These are phyloP conservation scores for Botryotinia narcissicola DNA, from an alignment of 2,329 filamentous ascomycete species.

Conservation along the genomic window DNA sequence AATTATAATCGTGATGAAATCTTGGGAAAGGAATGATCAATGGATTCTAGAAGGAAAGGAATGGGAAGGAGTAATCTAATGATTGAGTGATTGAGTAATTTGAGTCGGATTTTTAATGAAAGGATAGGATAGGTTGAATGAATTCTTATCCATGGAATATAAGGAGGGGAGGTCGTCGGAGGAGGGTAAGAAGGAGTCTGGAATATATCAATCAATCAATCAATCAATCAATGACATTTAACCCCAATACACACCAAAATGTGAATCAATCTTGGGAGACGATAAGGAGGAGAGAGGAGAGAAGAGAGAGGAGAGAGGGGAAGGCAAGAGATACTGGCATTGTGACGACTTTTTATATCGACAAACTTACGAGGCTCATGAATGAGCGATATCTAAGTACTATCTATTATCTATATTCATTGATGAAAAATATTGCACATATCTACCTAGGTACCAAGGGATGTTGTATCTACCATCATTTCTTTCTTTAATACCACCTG, in stretches of 20 bases:
- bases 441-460: background rate
- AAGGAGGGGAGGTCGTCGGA: background rate
- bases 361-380: background rate
- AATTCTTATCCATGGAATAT: background rate
- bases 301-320: background rate
- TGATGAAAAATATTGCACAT: background rate
- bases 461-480: background rate
- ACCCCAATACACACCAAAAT: background rate
- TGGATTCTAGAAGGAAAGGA: constrained; percentile 6
- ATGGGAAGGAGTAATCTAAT: background rate
- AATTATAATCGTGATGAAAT: constrained; percentile 2
- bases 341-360: background rate
- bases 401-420: background rate
- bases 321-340: background rate
- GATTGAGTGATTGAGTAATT: background rate
- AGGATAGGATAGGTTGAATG: background rate
- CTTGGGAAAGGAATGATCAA: background rate
- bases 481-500: background rate
- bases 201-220: constrained; percentile 2
- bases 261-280: background rate
- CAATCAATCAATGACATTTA: constrained; percentile 4
- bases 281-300: background rate
- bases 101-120: background rate
- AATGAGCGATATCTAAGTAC: no score
- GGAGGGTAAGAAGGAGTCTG: background rate